Evolutionary conservation across 2,329 filamentous ascomycete species (phyloP).

Genomic region (Mycosphaerella arachidis): DNA sequence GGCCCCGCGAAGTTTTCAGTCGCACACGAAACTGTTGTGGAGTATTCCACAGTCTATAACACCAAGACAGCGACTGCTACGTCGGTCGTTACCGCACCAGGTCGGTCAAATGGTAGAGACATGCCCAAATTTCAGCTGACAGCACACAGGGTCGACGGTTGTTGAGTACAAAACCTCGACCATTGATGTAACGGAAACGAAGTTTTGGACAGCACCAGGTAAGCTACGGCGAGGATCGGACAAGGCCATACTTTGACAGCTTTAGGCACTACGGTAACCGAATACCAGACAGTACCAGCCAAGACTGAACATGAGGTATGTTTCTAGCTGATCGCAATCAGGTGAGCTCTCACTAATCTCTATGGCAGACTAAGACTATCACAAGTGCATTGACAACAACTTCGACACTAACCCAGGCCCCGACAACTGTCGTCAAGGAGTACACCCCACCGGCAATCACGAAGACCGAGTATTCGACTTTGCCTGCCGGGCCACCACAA

Average conservation of each 20-base stretch:
- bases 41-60: not conserved
- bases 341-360: not conserved
- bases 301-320: not conserved
- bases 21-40: not conserved
- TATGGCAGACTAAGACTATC: not conserved
- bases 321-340: not conserved
- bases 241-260: too few relatives aligned
- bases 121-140: not conserved
- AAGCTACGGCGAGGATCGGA: too few relatives aligned
- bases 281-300: not conserved
- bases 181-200: too few relatives aligned
- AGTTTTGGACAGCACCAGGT: too few relatives aligned
- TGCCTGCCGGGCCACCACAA: not conserved
- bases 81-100: slow-evolving; percentile 3
- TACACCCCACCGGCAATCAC: not conserved
- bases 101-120: not conserved
- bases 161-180: too few relatives aligned
- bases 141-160: too few relatives aligned
- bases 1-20: not conserved
- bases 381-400: slow-evolving; percentile 1
- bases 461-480: not conserved
- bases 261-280: slow-evolving; percentile 1
- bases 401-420: not conserved
- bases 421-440: not conserved
- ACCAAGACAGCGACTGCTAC: slow-evolving; percentile 3